Conservation (phyloP, 257 asterid genomes). For the Eucommia ulmoides region DNA sequence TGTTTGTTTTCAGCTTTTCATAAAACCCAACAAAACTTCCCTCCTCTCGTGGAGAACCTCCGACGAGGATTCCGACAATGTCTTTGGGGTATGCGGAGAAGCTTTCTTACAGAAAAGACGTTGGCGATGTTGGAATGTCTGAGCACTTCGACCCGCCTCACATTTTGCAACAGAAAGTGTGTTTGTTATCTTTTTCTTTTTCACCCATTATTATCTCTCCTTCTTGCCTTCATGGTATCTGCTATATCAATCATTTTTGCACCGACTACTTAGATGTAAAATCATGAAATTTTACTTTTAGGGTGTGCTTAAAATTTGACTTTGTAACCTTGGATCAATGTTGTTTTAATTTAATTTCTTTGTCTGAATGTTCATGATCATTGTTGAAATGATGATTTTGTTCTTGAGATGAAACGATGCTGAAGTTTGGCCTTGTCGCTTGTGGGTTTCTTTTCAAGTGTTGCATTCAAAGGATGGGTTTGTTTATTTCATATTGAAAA, state of each 20-base stretch:
- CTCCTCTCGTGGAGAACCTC: too few species aligned
- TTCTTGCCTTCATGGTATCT: slow-evolving; percentile 1
- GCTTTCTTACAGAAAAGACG: slow-evolving; percentile 81
- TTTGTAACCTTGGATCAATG: too few species aligned
- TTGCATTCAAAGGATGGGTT: not conserved
- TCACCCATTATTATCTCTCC: not conserved
- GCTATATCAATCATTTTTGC: not conserved
- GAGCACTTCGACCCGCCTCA: slow-evolving; percentile 67
- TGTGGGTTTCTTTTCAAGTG: not conserved
- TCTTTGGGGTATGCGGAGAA: slow-evolving; percentile 94
- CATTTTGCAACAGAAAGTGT: slow-evolving; percentile 64
- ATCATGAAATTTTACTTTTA: not conserved
- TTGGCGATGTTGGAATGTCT: slow-evolving; percentile 92
- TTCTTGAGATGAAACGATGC: not conserved
- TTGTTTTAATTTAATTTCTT: not conserved
- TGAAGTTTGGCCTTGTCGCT: not conserved
- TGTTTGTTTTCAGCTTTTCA: too few species aligned
- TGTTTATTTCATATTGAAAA: not conserved
- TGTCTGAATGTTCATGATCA: not conserved
- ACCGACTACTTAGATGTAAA: not conserved
- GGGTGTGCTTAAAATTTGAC: not conserved
- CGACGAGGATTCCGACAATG: too few species aligned
- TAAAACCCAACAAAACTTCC: too few species aligned
- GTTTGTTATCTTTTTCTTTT: slow-evolving; percentile 3
- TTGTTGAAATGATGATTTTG: not conserved